Percentiles rank a stretch among this genome's conserved stretches.
These are phyloP conservation scores for Xylariomycetidae sp. DNA, from an alignment of 2,329 filamentous ascomycete genomes.

Conservation along the genomic window DNA sequence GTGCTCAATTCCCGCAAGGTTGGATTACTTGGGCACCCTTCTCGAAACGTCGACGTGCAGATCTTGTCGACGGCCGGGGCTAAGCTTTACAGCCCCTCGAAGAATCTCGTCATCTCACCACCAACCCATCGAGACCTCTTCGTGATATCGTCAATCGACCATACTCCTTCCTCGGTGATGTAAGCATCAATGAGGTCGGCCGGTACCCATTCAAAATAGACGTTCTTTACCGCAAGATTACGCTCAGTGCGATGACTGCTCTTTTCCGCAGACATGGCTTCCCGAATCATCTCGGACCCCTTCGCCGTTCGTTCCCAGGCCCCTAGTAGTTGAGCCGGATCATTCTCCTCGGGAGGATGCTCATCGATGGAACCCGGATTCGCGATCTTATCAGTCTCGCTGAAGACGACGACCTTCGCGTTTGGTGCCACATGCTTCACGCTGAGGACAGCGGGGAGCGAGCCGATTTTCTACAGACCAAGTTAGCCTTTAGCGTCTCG, in stretches of 20 bases:
- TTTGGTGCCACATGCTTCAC: constrained; percentile 43
- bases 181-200: constrained; percentile 46
- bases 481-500: constrained; percentile 7
- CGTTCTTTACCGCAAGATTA: constrained; percentile 37
- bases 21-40: too few species aligned
- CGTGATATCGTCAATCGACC: constrained; percentile 33
- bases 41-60: too few species aligned
- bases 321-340: constrained; percentile 42
- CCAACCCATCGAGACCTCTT: constrained; percentile 32
- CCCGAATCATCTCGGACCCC: too few species aligned
- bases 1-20: too few species aligned
- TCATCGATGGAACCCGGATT: constrained; percentile 37
- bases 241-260: constrained; percentile 3
- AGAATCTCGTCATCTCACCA: constrained; percentile 35
- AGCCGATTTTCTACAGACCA: constrained; percentile 50
- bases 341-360: constrained; percentile 46
- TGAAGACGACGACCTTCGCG: constrained; percentile 49
- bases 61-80: too few species aligned
- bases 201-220: constrained; percentile 60
- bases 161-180: constrained; percentile 49
- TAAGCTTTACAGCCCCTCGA: constrained; percentile 36
- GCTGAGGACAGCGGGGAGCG: constrained; percentile 52
- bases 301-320: too few species aligned
- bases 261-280: too few species aligned
- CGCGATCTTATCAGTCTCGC: constrained; percentile 59